Evolutionary conservation across 2,329 filamentous ascomycete species (phyloP), one percentile per base, ranked within the genome.

Genomic region (Microdochium trichocladiopsis): DNA sequence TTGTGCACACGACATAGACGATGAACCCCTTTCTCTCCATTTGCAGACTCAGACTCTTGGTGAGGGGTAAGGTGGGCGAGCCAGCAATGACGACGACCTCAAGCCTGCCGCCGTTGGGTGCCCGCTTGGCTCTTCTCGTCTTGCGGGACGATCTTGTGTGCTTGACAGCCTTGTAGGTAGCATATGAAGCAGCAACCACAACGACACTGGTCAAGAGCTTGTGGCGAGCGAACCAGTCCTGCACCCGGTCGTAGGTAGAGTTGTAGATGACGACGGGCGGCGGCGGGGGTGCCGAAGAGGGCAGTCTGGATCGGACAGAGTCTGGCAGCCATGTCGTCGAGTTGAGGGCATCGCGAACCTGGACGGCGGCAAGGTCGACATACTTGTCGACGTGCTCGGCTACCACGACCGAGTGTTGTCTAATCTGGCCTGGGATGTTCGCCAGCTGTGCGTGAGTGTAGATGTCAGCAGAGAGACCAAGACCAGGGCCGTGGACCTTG

Each of bases 21-120:
- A 97, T 88, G 67, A 95, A 97, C 4, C 94, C 94, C 57, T 91
- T 83, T 54, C 91, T 79, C 71, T 97, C 94, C 59, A 99, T 76
- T 64, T 99, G 94, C 48, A 92, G 72, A 2, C 90, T 84, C 51
- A 97, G 75, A 11, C 90, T 90, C 62, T 86, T 87, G 6, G 90
- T 93, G 63, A 96, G 77, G 16, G 92, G 88, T 61, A 95, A 84
- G 49, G 86, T 83, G 2, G 90, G 88, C 21, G 90, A 91, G n/a
- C 93, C 93, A 22, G 91, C 91, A 56, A 97, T 80, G 25, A 97
- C 88, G 66, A 84, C 74, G 4, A 97, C 93, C 69, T 99, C 94
- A 57, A 86, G 84, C 51, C 94, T 81, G 3, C 89, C 90, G 23
- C 94, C 94, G 71, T 90, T 95, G 49, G 80, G 78, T 2, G 90